A percentile compares a stretch with the other conserved stretches of the same genome.
Evolutionary conservation across 495 filamentous ascomycete genomes (phyloP).

Genomic region (Baudoinia panamericana): DNA sequence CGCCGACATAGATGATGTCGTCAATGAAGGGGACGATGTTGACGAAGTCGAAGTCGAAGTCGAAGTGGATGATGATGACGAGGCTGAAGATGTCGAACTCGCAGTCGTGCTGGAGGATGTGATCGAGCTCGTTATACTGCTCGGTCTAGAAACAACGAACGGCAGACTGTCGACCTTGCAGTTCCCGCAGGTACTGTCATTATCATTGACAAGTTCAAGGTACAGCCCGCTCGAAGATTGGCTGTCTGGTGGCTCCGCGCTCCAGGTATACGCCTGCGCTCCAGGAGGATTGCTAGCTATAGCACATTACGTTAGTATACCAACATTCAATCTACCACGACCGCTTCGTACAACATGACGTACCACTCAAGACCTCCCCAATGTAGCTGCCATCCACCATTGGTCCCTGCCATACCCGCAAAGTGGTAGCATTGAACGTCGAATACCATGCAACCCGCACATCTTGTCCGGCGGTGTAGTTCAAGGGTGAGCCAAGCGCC

Average conservation of each 20-base stretch:
- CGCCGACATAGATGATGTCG: not conserved
- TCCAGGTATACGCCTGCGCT: not conserved
- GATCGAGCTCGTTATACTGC: not conserved
- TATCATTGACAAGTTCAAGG: conserved; percentile 2
- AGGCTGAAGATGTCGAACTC: not conserved
- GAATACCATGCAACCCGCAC: conserved; percentile 6
- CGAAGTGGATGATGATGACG: not conserved
- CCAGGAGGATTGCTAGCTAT: not conserved
- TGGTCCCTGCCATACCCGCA: conserved; percentile 6
- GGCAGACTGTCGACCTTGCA: not conserved
- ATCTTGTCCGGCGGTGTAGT: conserved; percentile 1
- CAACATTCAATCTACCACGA: not conserved
- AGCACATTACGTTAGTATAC: not conserved
- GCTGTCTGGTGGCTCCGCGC: not conserved
- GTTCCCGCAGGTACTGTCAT: not conserved
- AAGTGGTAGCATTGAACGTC: not conserved
- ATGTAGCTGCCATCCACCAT: not conserved
- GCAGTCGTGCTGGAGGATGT: not conserved
- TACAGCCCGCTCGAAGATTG: not conserved
- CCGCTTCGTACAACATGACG: conserved; percentile 5
- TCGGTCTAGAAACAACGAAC: conserved; percentile 1
- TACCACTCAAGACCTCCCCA: conserved; percentile 4
- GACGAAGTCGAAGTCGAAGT: not conserved
- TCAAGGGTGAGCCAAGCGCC: not conserved
- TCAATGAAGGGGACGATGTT: not conserved